Percentiles rank a stretch among this genome's conserved stretches.
These are phyloP conservation scores for Cladophialophora exuberans DNA, from an alignment of 2,329 filamentous ascomycete genomes.

Conservation along the genomic window DNA sequence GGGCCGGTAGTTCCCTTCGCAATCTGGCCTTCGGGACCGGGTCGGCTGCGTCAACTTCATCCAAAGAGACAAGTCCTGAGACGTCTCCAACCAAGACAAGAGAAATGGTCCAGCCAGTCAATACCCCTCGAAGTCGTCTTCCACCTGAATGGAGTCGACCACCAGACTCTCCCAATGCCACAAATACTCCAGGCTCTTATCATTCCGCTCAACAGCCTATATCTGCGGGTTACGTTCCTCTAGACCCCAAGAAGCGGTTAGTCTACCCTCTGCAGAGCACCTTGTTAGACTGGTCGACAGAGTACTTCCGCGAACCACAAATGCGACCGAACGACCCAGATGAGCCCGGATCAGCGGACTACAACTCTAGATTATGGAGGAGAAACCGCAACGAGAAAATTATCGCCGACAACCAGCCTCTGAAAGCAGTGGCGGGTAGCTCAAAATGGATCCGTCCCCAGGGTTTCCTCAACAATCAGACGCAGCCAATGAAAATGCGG, in stretches of 20 bases:
- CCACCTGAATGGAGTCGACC: slow-evolving; percentile 65
- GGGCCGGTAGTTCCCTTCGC: slow-evolving; percentile 68
- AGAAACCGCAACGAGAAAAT: slow-evolving; percentile 91
- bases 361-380: slow-evolving; percentile 92
- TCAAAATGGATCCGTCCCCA: slow-evolving; percentile 85
- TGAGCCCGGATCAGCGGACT: slow-evolving; percentile 93
- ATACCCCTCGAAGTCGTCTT: slow-evolving; percentile 53
- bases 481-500: slow-evolving; percentile 87
- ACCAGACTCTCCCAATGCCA: slow-evolving; percentile 74
- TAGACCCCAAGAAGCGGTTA: slow-evolving; percentile 56
- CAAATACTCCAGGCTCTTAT: slow-evolving; percentile 70
- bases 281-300: slow-evolving; percentile 94
- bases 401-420: slow-evolving; percentile 86
- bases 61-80: slow-evolving; percentile 37
- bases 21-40: slow-evolving; percentile 58
- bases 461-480: slow-evolving; percentile 84
- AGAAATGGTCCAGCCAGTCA: slow-evolving; percentile 34
- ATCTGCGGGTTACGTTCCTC: slow-evolving; percentile 73
- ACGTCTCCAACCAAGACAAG: slow-evolving; percentile 32
- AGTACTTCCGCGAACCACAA: slow-evolving; percentile 97
- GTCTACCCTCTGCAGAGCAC: slow-evolving; percentile 76
- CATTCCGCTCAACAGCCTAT: slow-evolving; percentile 75
- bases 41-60: slow-evolving; percentile 39
- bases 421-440: slow-evolving; percentile 83
- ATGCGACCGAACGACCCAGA: slow-evolving; percentile 97